These are phyloP conservation scores for Claviceps paspali DNA, from an alignment of 2,329 filamentous ascomycete species.

Conservation along the genomic window DNA sequence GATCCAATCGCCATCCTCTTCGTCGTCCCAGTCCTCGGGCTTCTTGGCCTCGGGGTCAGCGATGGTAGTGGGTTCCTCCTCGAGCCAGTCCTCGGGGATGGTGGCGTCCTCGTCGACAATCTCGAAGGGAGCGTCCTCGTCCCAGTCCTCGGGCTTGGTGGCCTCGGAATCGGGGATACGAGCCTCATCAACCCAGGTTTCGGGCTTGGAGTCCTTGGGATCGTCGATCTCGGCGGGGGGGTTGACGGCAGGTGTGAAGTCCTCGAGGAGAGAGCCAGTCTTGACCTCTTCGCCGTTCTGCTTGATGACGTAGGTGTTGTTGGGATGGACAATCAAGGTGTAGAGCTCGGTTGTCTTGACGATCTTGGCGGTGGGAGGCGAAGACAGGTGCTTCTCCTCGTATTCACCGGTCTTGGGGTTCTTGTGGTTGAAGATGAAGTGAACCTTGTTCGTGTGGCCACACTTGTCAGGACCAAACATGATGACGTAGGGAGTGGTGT, in stretches of 20 bases:
- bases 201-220: constrained; percentile 81
- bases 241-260: constrained; percentile 90
- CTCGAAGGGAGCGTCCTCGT: constrained; percentile 95
- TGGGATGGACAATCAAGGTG: constrained; percentile 88
- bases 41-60: constrained; percentile 91
- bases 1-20: constrained; percentile 97
- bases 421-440: constrained; percentile 99
- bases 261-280: constrained; percentile 81
- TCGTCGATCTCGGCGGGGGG: constrained; percentile 91
- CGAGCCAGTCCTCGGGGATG: constrained; percentile 92
- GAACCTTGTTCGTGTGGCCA: constrained; percentile 94
- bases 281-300: constrained; percentile 82
- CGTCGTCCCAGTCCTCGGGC: constrained; percentile 98
- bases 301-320: constrained; percentile 88
- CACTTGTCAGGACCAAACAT: constrained; percentile 99
- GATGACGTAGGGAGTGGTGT: constrained; percentile 93
- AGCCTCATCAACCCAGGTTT: constrained; percentile 87
- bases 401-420: constrained; percentile 99
- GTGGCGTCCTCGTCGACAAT: constrained; percentile 85
- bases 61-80: constrained; percentile 66
- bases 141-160: constrained; percentile 95
- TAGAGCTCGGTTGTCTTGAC: constrained; percentile 89
- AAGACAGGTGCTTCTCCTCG: constrained; percentile 95
- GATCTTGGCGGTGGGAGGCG: constrained; percentile 72
- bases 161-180: constrained; percentile 86